Conservation (phyloP, 805 yeast species). For the Myxozyma kluyveri region DNA sequence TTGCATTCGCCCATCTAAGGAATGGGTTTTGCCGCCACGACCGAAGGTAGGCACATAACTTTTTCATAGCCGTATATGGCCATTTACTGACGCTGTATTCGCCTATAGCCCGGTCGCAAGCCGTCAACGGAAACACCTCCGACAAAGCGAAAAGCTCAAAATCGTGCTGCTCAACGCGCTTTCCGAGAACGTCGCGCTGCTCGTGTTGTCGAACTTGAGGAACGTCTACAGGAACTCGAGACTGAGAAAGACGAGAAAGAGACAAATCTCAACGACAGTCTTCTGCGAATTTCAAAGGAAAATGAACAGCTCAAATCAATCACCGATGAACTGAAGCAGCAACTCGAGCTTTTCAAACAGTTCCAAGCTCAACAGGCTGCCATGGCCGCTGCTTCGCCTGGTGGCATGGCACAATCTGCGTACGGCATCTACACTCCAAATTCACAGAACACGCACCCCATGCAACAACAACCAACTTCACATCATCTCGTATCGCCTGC, state of each 20-base stretch:
- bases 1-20: slow-evolving; percentile 56
- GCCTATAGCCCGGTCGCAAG: slow-evolving; percentile 48
- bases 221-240: slow-evolving; percentile 62
- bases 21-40: slow-evolving; percentile 82
- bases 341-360: slow-evolving; percentile 25
- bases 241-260: slow-evolving; percentile 54
- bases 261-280: slow-evolving; percentile 11
- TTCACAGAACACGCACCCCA: slow-evolving; percentile 1
- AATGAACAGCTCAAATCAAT: slow-evolving; percentile 37
- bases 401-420: not conserved
- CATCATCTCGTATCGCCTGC: slow-evolving; percentile 54
- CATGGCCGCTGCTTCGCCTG: slow-evolving; percentile 11
- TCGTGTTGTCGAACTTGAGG: slow-evolving; percentile 73
- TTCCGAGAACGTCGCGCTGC: slow-evolving; percentile 85
- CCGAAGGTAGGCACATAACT: slow-evolving; percentile 47
- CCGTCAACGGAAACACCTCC: slow-evolving; percentile 77
- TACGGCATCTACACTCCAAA: not conserved
- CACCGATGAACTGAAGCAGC: slow-evolving; percentile 29
- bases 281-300: slow-evolving; percentile 36
- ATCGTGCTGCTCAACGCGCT: slow-evolving; percentile 91
- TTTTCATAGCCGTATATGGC: no score
- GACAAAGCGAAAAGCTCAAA: slow-evolving; percentile 82
- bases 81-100: no score
- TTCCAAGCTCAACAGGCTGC: slow-evolving; percentile 29
- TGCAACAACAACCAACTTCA: slow-evolving; percentile 10